A percentile compares a stretch with the other conserved stretches of the same genome.
Evolutionary conservation across 1,284 basidiomycete species (phyloP).

Genomic region (Sanghuangporus sanghuang): DNA sequence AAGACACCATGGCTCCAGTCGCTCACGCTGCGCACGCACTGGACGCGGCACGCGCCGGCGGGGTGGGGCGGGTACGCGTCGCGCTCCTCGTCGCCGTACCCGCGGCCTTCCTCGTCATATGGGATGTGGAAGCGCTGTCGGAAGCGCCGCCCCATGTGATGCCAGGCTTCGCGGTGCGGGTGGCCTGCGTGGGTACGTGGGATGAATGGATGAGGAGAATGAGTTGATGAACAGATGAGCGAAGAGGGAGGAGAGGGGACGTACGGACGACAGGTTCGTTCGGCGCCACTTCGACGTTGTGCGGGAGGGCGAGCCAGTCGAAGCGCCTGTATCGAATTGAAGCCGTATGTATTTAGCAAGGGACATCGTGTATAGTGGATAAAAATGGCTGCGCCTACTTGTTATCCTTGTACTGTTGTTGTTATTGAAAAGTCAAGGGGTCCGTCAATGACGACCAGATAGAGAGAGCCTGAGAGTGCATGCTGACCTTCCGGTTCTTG

Average conservation of each 20-base stretch:
- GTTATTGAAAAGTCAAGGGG: not conserved
- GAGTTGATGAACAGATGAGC: not conserved
- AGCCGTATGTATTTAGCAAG: not conserved
- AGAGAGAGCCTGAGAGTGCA: not conserved
- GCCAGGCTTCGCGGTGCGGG: conserved; percentile 65
- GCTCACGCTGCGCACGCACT: conserved; percentile 76
- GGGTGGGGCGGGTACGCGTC: conserved; percentile 34
- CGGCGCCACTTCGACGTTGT: conserved; percentile 53
- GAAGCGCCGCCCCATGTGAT: conserved; percentile 52
- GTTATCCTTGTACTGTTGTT: not conserved
- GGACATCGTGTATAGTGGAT: not conserved
- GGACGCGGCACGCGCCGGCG: conserved; percentile 57
- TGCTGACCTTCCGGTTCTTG: conserved; percentile 64
- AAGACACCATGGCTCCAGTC: conserved; percentile 93
- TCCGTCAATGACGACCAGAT: not conserved
- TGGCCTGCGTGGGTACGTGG: conserved; percentile 40
- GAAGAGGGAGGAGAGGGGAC: conserved; percentile 17
- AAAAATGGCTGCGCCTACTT: not conserved
- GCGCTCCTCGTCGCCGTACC: conserved; percentile 26
- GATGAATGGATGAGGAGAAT: not conserved
- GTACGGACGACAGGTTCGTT: conserved; percentile 62
- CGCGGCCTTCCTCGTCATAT: conserved; percentile 25
- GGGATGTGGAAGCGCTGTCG: conserved; percentile 49
- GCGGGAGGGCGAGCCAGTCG: conserved; percentile 83
- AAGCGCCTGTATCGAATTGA: conserved; percentile 35